Percentiles rank a stretch among this genome's conserved stretches.
Conservation (phyloP, 176 grass and related monocot species). For the Aegilops speltoides region DNA sequence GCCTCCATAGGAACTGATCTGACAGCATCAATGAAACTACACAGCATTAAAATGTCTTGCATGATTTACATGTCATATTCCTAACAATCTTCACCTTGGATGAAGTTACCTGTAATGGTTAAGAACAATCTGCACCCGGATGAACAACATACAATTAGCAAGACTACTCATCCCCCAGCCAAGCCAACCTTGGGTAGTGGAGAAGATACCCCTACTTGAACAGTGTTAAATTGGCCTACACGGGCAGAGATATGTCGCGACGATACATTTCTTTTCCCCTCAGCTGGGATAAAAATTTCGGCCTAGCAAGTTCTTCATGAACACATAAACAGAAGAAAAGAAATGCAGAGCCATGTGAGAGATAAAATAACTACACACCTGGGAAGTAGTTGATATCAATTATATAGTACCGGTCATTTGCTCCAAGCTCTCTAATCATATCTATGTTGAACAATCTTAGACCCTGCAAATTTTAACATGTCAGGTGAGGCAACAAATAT, state of each 20-base stretch:
- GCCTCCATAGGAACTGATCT: not conserved
- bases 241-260: not conserved
- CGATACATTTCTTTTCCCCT: not conserved
- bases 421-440: constrained; percentile 88
- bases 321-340: constrained; percentile 25
- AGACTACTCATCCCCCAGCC: constrained; percentile 10
- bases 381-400: constrained; percentile 99
- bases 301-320: constrained; percentile 21
- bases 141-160: constrained; percentile 2
- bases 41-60: not conserved
- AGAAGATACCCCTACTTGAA: constrained; percentile 13
- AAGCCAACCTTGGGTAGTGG: constrained; percentile 7
- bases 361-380: constrained; percentile 46
- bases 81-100: not conserved
- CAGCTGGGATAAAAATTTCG: not conserved
- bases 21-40: not conserved
- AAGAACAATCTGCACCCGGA: constrained; percentile 11
- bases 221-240: constrained; percentile 18
- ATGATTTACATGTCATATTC: not conserved
- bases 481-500: constrained; percentile 20
- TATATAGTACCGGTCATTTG: constrained; percentile 85
- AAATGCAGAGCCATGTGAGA: constrained; percentile 11
- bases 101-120: constrained; percentile 12
- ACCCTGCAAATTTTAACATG: constrained; percentile 49
- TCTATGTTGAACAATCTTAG: constrained; percentile 89